Conservation (phyloP, 108 stramenopile genomes). For the Bacterosira constricta region DNA sequence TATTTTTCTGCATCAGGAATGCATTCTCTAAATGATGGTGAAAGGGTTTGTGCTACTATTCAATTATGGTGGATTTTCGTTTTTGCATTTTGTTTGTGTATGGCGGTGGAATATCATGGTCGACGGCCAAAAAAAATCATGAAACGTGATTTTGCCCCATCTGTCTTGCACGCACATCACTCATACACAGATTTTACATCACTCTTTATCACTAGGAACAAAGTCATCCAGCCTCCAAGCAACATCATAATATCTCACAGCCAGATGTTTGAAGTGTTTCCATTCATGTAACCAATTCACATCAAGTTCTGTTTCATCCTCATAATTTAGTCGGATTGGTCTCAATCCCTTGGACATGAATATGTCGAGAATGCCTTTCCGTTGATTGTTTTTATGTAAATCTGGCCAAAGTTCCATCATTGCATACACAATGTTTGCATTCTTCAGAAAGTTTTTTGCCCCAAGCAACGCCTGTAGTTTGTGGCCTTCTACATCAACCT, state of each 20-base stretch:
- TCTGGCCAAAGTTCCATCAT: conserved; percentile 20
- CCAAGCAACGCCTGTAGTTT: conserved; percentile 23
- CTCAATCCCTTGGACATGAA: conserved; percentile 16
- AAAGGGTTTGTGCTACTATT: too few relatives aligned
- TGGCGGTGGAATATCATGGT: too few relatives aligned
- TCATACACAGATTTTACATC: too few relatives aligned
- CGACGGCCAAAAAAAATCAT: too few relatives aligned
- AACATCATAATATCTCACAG: conserved; percentile 23
- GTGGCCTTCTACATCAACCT: conserved; percentile 44
- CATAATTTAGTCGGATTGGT: conserved; percentile 25
- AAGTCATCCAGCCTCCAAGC: conserved; percentile 19
- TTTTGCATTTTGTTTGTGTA: too few relatives aligned
- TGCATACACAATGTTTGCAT: conserved; percentile 32
- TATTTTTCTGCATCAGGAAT: too few relatives aligned
- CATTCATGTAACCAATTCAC: conserved; percentile 14
- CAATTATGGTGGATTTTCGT: too few relatives aligned
- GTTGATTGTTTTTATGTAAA: neutral
- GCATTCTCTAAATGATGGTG: too few relatives aligned
- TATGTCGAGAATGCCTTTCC: conserved; percentile 14
- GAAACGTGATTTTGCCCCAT: too few relatives aligned
- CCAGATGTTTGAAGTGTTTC: conserved; percentile 23
- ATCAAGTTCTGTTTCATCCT: conserved; percentile 15
- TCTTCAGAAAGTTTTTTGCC: conserved; percentile 22
- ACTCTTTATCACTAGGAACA: too few relatives aligned
- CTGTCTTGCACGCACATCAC: too few relatives aligned